Conservation (phyloP, 306 rosid species). For the Quercus engelmannii region DNA sequence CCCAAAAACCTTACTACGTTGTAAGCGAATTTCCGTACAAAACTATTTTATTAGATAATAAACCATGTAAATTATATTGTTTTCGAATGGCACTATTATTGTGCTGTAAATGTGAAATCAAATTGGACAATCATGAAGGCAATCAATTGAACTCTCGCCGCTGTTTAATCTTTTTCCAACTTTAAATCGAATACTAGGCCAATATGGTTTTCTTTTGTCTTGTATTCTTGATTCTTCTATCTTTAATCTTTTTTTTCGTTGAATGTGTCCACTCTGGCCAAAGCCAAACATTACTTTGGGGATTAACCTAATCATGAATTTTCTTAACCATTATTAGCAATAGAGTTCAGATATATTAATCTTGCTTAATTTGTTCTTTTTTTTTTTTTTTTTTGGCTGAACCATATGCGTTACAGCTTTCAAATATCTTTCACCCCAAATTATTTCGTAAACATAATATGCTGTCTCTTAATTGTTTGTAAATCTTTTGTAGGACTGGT, state of each 20-base stretch:
- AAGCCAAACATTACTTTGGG: constrained; percentile 38
- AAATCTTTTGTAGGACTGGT: too few relatives aligned
- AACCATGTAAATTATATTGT: too few relatives aligned
- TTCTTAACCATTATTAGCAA: background rate
- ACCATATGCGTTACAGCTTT: too few relatives aligned
- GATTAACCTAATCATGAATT: constrained; percentile 10
- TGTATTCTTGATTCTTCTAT: too few relatives aligned
- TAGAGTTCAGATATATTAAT: background rate
- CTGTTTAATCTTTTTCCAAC: background rate
- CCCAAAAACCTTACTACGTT: background rate
- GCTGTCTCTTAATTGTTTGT: too few relatives aligned
- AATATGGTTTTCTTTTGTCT: background rate
- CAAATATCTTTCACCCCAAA: too few relatives aligned
- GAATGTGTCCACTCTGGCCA: constrained; percentile 21
- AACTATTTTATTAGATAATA: too few relatives aligned
- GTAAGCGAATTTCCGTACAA: too few relatives aligned
- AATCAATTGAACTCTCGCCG: background rate
- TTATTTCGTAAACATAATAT: too few relatives aligned
- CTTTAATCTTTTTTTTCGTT: background rate
- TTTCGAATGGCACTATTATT: background rate
- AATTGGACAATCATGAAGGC: background rate
- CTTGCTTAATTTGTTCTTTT: background rate
- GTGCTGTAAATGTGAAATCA: background rate
- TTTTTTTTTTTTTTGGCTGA: background rate
- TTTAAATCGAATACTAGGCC: background rate